Evolutionary conservation across 768 basidiomycete genomes (phyloP), one percentile per base, ranked within the genome.

Genomic region (Serendipita sp.): DNA sequence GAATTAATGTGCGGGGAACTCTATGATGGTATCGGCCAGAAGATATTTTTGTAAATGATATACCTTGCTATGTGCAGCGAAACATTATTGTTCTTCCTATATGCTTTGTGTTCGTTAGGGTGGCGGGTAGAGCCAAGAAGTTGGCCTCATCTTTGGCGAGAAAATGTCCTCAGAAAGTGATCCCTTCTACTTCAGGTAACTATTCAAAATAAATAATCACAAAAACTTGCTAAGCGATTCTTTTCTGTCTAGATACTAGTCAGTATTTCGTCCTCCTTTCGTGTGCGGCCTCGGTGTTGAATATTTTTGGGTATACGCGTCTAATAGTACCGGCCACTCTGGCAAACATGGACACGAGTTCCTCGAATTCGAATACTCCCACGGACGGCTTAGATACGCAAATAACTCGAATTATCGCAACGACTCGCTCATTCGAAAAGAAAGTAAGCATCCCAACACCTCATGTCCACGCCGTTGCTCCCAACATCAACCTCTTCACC

Each of bases 321-420:
- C 72, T n/a, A n/a, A n/a, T n/a, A 91, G 90, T 74, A 95, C 94
- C 31, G 95, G 96, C n/a, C 95, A 99, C 74, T 94, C 92, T 69
- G 95, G 95, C 65, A 93, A 93, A 72, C 93, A 95, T 69, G 94
- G 92, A 22, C 93, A 96, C 75, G 93, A 96, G 73, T 98, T 98
- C 73, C 80, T 99, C 50, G 95, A 99, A 72, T 99, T 98, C 69
- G 95, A 98, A 73, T 97, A 97, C 76, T 88, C 90, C 14, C 90
- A 94, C 76, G 95, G 95, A 42, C 86, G 95, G 67, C 80, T 98
- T 62, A 83, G 96, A 67, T 99, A 98, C 72, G 96, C 96, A 65
- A 95, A 98, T 78, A 98, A 98, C 78, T 97, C 95, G 9, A 99
- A 99, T 75, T 99, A 99, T 75, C 78, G 96, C 33, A 98, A 98